phyloP scores from a whole-genome alignment of 2,329 filamentous ascomycete species.

The Penicillium sclerotiorum region DNA sequence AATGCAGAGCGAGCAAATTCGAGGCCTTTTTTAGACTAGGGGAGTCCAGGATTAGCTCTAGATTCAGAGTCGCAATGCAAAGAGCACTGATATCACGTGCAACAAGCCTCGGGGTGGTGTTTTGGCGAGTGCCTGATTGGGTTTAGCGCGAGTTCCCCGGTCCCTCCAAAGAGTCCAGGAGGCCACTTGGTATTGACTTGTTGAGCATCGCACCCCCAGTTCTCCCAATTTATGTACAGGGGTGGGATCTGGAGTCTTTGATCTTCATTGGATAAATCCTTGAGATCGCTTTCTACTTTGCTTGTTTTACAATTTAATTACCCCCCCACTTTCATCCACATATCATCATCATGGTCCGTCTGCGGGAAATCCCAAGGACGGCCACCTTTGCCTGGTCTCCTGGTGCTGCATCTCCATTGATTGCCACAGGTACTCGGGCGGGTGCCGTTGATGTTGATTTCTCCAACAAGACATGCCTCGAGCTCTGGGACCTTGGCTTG shows the following conservation, averaged over 20 bases:
- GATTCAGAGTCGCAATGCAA: slow-evolving; percentile 6
- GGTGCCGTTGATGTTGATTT: slow-evolving; percentile 97
- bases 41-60: not conserved
- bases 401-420: slow-evolving; percentile 72
- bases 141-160: slow-evolving; percentile 35
- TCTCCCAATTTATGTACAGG: slow-evolving; percentile 29
- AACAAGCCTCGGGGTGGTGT: slow-evolving; percentile 25
- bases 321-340: slow-evolving; percentile 18
- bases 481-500: slow-evolving; percentile 91
- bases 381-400: slow-evolving; percentile 97
- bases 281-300: slow-evolving; percentile 3
- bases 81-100: slow-evolving; percentile 39
- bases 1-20: not conserved
- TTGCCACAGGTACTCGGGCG: slow-evolving; percentile 91
- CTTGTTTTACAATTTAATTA: slow-evolving; percentile 3
- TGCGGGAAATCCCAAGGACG: slow-evolving; percentile 94
- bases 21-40: not conserved
- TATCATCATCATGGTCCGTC: slow-evolving; percentile 75
- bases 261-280: slow-evolving; percentile 20
- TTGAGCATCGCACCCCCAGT: slow-evolving; percentile 33
- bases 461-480: slow-evolving; percentile 93
- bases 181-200: slow-evolving; percentile 45
- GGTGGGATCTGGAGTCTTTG: slow-evolving; percentile 28
- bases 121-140: slow-evolving; percentile 37
- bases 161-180: slow-evolving; percentile 36